Conservation (phyloP, 352 stramenopile genomes). For the Blastocystis sp. region DNA sequence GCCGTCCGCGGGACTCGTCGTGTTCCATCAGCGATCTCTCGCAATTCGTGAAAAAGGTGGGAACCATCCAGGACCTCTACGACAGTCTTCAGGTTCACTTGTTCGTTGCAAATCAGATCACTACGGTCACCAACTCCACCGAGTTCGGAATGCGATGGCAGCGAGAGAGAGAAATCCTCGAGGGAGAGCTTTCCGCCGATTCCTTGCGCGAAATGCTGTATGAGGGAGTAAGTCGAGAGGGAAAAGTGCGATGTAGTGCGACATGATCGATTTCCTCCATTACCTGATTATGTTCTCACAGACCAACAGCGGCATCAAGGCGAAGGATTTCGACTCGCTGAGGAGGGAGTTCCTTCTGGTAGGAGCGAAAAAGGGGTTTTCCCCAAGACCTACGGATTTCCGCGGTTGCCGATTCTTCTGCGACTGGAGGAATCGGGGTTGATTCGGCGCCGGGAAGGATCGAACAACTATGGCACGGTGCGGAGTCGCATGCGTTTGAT, state of each 20-base stretch:
- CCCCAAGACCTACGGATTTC: slow-evolving; percentile 3
- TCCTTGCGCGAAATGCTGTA: slow-evolving; percentile 11
- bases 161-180: slow-evolving; percentile 2
- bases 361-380: neutral
- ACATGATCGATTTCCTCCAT: neutral
- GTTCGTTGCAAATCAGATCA: slow-evolving; percentile 17
- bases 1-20: neutral
- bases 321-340: slow-evolving; percentile 33
- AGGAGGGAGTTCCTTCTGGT: slow-evolving; percentile 12
- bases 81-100: slow-evolving; percentile 45
- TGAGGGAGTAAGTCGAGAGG: neutral
- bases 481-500: slow-evolving; percentile 19
- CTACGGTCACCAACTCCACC: neutral
- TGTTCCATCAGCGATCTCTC: slow-evolving; percentile 29
- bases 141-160: slow-evolving; percentile 32
- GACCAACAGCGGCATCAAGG: slow-evolving; percentile 34
- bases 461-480: neutral
- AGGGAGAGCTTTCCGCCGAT: neutral
- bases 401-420: neutral
- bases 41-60: slow-evolving; percentile 14
- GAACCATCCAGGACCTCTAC: slow-evolving; percentile 1
- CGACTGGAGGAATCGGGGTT: neutral
- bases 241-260: neutral
- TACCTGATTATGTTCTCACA: slow-evolving; percentile 30
- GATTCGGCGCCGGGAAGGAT: neutral